Conservation (phyloP, 768 basidiomycete genomes). For the Lactarius vividus region DNA sequence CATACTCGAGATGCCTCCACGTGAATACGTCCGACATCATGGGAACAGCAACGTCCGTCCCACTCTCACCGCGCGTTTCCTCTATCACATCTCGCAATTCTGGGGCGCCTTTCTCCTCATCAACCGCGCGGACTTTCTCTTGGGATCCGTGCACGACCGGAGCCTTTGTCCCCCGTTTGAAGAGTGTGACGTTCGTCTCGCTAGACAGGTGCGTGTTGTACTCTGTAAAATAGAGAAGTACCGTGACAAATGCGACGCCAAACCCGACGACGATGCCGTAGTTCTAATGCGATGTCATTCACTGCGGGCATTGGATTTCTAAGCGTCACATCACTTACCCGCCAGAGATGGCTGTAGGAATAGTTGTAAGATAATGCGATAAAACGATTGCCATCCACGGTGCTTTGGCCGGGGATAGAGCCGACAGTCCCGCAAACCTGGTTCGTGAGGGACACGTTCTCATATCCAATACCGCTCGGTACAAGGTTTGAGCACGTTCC, state of each 20-base stretch:
- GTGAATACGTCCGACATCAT: conserved; percentile 64
- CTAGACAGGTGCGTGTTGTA: conserved; percentile 40
- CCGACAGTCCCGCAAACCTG: conserved; percentile 79
- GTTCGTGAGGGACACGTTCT: conserved; percentile 51
- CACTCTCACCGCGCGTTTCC: conserved; percentile 7
- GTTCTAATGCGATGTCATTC: conserved; percentile 40
- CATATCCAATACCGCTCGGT: conserved; percentile 62
- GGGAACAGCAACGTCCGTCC: conserved; percentile 22
- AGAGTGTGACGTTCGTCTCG: conserved; percentile 51
- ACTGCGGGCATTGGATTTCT: background rate
- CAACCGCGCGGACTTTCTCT: conserved; percentile 27
- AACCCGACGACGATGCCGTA: conserved; percentile 71
- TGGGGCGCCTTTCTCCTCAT: conserved; percentile 32
- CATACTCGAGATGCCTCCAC: conserved; percentile 71
- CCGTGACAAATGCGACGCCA: conserved; percentile 51
- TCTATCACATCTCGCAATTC: conserved; percentile 3
- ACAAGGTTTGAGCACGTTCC: conserved; percentile 59
- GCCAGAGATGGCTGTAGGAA: conserved; percentile 48
- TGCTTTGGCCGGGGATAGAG: conserved; percentile 52
- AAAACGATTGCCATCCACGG: conserved; percentile 62
- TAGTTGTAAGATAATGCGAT: conserved; percentile 44
- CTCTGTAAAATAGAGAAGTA: conserved; percentile 63
- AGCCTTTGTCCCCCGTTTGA: conserved; percentile 54
- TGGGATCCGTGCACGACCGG: conserved; percentile 15
- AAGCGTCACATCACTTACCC: conserved; percentile 34